Evolutionary conservation across 2,329 filamentous ascomycete genomes (phyloP).

Genomic region (Didymella exigua): DNA sequence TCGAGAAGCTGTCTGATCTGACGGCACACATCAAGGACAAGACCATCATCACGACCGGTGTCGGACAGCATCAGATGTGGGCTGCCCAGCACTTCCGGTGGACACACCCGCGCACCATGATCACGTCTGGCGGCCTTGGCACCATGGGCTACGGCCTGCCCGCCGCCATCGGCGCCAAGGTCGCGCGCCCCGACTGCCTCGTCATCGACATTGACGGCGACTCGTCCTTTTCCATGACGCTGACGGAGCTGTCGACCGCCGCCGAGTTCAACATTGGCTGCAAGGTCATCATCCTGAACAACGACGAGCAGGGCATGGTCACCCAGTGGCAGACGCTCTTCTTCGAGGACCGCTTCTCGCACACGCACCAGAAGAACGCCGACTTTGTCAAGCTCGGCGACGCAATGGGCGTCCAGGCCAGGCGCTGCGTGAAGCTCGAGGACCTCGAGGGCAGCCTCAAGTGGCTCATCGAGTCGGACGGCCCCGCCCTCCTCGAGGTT

Average conservation of each 20-base stretch:
- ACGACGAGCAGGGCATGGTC: constrained; percentile 98
- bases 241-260: constrained; percentile 91
- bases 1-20: constrained; percentile 86
- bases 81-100: constrained; percentile 95
- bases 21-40: constrained; percentile 79
- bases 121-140: constrained; percentile 93
- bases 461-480: constrained; percentile 84
- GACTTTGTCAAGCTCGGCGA: constrained; percentile 93
- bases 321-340: constrained; percentile 98
- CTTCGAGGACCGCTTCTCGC: constrained; percentile 90
- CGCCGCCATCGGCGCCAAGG: constrained; percentile 93
- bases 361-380: constrained; percentile 95
- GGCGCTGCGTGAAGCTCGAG: constrained; percentile 72
- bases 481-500: constrained; percentile 91
- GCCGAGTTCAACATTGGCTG: constrained; percentile 95
- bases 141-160: constrained; percentile 97
- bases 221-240: constrained; percentile 98
- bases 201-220: constrained; percentile 97
- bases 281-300: constrained; percentile 94
- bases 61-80: constrained; percentile 99
- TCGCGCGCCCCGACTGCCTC: constrained; percentile 77
- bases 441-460: constrained; percentile 79
- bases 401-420: constrained; percentile 83
- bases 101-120: constrained; percentile 88
- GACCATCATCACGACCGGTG: constrained; percentile 90